Conservation (phyloP, 73 alveolate genomes). For the Tetrahymena borealis region DNA sequence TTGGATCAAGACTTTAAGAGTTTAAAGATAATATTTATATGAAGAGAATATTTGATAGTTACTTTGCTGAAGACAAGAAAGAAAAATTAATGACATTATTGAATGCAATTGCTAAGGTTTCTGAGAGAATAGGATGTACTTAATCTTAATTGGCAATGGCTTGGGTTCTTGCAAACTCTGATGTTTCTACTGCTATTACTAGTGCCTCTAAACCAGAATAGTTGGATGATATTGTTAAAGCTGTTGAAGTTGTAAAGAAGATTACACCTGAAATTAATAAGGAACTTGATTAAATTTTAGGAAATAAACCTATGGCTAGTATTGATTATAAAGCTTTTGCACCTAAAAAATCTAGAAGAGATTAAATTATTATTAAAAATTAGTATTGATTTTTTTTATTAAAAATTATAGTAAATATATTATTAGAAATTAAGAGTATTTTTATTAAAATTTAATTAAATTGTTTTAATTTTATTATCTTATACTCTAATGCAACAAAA, state of each 20-base stretch:
- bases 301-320: slow-evolving; percentile 57
- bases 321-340: slow-evolving; percentile 35
- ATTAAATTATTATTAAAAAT: not conserved
- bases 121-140: slow-evolving; percentile 55
- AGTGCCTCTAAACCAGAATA: slow-evolving; percentile 78
- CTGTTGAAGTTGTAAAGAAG: slow-evolving; percentile 65
- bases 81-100: not conserved
- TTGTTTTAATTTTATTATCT: no score
- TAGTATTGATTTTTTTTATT: not conserved
- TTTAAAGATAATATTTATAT: not conserved
- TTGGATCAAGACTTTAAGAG: slow-evolving; percentile 41
- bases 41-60: slow-evolving; percentile 13
- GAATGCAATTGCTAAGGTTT: slow-evolving; percentile 48
- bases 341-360: slow-evolving; percentile 53
- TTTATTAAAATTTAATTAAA: no score
- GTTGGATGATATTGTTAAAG: slow-evolving; percentile 73
- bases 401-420: no score
- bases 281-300: slow-evolving; percentile 57
- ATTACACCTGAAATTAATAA: slow-evolving; percentile 60
- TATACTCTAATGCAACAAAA: no score
- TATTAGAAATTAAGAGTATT: no score
- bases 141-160: slow-evolving; percentile 85
- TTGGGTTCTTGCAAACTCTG: slow-evolving; percentile 81
- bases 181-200: slow-evolving; percentile 79
- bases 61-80: not conserved